Evolutionary conservation across 148 eudicot species (phyloP).

Genomic region (Dianthus caryophyllus): DNA sequence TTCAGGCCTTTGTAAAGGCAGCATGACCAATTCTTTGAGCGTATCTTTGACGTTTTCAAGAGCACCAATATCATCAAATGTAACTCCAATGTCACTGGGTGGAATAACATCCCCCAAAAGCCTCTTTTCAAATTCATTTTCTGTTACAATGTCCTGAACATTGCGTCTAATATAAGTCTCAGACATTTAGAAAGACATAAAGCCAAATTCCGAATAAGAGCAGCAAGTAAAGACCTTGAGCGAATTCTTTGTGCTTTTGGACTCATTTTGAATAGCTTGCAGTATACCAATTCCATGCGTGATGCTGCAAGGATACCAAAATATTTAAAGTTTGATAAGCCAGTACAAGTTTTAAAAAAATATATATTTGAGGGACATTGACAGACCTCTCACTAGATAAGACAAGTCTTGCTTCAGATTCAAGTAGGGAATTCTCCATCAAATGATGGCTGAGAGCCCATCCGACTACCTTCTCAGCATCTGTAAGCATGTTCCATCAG

Average conservation of each 20-base stretch:
- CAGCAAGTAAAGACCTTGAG: constrained; percentile 49
- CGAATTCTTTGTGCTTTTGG: constrained; percentile 79
- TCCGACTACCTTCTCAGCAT: constrained; percentile 86
- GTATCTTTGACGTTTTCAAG: constrained; percentile 96
- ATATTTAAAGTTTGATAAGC: constrained; percentile 10
- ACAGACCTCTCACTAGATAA: constrained; percentile 62
- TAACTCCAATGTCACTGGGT: constrained; percentile 91
- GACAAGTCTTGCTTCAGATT: constrained; percentile 50
- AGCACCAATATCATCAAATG: constrained; percentile 98
- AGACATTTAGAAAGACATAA: not conserved
- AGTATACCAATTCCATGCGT: constrained; percentile 66
- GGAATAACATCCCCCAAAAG: constrained; percentile 89
- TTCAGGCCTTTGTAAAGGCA: constrained; percentile 94
- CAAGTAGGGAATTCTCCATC: constrained; percentile 51
- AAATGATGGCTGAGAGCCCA: constrained; percentile 90
- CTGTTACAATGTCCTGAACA: constrained; percentile 81
- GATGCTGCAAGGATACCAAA: constrained; percentile 51
- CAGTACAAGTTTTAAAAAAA: constrained; percentile 9
- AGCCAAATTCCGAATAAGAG: not conserved
- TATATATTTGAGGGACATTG: not conserved
- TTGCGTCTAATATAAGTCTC: constrained; percentile 17
- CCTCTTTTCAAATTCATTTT: constrained; percentile 92
- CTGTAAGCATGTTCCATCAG: constrained; percentile 36
- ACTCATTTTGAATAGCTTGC: constrained; percentile 70
- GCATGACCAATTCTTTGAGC: constrained; percentile 95